Base-by-base conservation (phyloP, 2,329 filamentous ascomycete genomes). In the Macrophomina phaseolina region DNA sequence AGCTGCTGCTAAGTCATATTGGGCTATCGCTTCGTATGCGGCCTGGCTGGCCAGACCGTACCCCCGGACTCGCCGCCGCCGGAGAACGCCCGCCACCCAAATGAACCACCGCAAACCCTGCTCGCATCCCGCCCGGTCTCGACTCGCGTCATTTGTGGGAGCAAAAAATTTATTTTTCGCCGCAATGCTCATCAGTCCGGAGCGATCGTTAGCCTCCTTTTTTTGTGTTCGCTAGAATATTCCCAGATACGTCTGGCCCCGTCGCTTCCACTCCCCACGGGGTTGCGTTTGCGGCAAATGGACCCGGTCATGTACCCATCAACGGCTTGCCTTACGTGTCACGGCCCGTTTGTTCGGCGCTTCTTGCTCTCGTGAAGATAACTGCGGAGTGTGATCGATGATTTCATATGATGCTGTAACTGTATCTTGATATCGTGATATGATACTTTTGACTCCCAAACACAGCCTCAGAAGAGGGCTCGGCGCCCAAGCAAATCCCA, bases 371-470 rank as follows among this genome's bases (percentile, higher is more conserved):
- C 36, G 23, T 23, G 30, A 23, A 49, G 28, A 38, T 49, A 8
- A 28, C 49, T 38, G 58, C 45, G 56, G 58, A 62, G 32, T 49
- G 42, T 49, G 32, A 62, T 62, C 58, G 45, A 49, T 62, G 30
- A 49, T 62, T 62, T 62, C 58, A 62, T 62, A 62, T 62, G 58
- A 62, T 62, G 58, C 58, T 62, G 58, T 62, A 62, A 62, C 42
- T 42, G 58, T 62, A 62, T 62, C 58, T 49, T 62, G 58, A 62
- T 62, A 62, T 62, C 58, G 58, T 62, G n/a, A 62, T 62, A 40
- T 62, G 58, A 62, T 62, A 62, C 58, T 62, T 62, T 62, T 62
- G 58, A 49, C 42, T 49, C 32, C 58, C 58, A 62, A 62, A 62
- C 58, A 49, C 58, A 62, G 58, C 58, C 42, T 30, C n/a, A 42